Evolutionary conservation across 1,139 yeast species (phyloP), one percentile per base, ranked within the genome.

Genomic region (Candida pseudoviswanathii): DNA sequence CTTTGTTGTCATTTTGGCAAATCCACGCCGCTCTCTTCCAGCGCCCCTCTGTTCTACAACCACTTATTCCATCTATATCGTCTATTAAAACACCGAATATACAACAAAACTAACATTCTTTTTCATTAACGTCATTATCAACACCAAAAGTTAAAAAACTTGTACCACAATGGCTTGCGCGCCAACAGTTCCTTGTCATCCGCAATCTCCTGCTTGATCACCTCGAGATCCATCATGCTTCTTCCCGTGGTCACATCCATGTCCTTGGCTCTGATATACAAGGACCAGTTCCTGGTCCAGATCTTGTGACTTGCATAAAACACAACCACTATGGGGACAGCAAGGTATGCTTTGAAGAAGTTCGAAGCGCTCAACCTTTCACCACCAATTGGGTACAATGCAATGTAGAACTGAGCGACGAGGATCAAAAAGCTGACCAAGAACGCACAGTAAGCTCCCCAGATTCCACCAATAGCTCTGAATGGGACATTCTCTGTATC

Each of bases 191-290:
- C 55, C 6, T 47, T 46, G 31, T 57, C 61, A 36, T 53, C 60
- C 10, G 44, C 49, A 22, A 62, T 49, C 49, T 69, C 73, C 49
- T 60, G 62, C 22, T 50, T 44, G 24, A 67, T 48, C 32, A 58
- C 44, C 3, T 69, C 72, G 32, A 57, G 49, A 52, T 70, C 74
- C 9, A 60, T 51, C 16, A 60, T 60, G 45, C 63, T 61, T 50
- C 73, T 64, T 10, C 74, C 75, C 1, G 73, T 65, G 22, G 62
- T 64, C 42, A 70, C 55, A 51, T 70, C 73, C 49, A 70, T 68
- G 34, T 65, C 66, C 41, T 56, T 49, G 24, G 65, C 60, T n/a
- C 54, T 54, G 25, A 64, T 54, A 49, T 55, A 63, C 8, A 63
- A 40, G 38, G 59, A 53, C 70, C 70, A 65, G 47, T 66, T 65